Conservation (phyloP, 202 grass and related monocot genomes). For the Brachypodium distachyon region DNA sequence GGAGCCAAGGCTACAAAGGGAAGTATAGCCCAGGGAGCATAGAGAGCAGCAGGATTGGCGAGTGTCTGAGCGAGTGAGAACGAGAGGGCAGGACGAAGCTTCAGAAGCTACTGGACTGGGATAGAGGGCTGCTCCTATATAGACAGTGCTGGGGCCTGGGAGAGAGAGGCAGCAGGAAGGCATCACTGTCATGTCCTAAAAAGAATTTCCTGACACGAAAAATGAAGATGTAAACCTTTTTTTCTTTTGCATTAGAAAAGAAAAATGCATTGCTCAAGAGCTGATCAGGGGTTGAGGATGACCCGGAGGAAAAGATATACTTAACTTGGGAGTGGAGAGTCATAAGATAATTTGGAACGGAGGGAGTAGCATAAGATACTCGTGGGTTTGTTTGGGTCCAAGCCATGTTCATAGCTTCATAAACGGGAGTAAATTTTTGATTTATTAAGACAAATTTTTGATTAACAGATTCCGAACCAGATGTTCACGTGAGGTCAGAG, state of each 20-base stretch:
- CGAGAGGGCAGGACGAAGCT: neutral
- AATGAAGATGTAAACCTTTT: too few species aligned
- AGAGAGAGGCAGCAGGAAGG: neutral
- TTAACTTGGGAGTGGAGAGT: too few species aligned
- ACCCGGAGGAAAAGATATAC: neutral
- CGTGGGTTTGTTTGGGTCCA: neutral
- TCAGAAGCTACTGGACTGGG: constrained; percentile 6
- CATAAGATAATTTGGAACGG: too few species aligned
- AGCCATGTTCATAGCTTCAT: too few species aligned
- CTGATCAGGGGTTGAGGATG: neutral
- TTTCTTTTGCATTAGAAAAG: too few species aligned
- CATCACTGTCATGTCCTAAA: neutral
- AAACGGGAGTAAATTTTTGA: too few species aligned
- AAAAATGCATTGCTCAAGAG: too few species aligned
- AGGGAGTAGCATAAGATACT: neutral
- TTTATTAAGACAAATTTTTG: too few species aligned
- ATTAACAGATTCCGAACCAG: too few species aligned
- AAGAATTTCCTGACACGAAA: neutral
- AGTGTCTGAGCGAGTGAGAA: neutral
- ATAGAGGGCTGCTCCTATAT: constrained; percentile 28
- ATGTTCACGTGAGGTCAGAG: too few species aligned
- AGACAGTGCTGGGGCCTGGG: neutral
- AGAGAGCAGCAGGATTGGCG: neutral
- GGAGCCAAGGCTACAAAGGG: constrained; percentile 13
- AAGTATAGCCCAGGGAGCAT: constrained; percentile 6